Evolutionary conservation across 2,329 filamentous ascomycete genomes (phyloP).

Genomic region (Penicillium sp.): DNA sequence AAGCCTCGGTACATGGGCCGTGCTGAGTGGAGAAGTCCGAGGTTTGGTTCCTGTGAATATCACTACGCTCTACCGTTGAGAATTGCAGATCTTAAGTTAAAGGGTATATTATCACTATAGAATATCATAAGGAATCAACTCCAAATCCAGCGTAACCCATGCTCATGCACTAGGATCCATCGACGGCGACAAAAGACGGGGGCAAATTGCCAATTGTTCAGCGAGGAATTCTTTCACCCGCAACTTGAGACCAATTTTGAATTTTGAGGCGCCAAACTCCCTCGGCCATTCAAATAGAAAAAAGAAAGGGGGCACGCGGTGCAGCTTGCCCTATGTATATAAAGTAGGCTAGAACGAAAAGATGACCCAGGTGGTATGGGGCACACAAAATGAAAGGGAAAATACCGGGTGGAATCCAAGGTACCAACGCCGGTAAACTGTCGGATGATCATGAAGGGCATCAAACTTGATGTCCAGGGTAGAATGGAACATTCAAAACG

Average conservation of each 20-base stretch:
- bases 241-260: conserved; percentile 16
- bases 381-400: not conserved
- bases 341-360: conserved; percentile 7
- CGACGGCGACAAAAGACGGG: not conserved
- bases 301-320: conserved; percentile 9
- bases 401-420: not conserved
- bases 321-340: conserved; percentile 5
- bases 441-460: conserved; percentile 23
- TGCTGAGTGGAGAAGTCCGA: not conserved
- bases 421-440: conserved; percentile 17
- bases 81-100: not conserved
- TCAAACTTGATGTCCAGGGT: conserved; percentile 11
- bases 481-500: conserved; percentile 10
- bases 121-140: conserved; percentile 18
- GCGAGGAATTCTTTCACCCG: not conserved
- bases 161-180: not conserved
- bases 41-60: not conserved
- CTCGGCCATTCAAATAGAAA: conserved; percentile 6
- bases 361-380: not conserved
- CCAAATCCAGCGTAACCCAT: conserved; percentile 17
- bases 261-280: conserved; percentile 24
- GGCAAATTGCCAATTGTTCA: not conserved
- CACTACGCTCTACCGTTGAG: not conserved
- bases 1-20: not conserved
- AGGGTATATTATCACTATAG: conserved; percentile 28